These are phyloP conservation scores for Didymella exigua DNA, from an alignment of 2,329 filamentous ascomycete genomes.

Conservation along the genomic window DNA sequence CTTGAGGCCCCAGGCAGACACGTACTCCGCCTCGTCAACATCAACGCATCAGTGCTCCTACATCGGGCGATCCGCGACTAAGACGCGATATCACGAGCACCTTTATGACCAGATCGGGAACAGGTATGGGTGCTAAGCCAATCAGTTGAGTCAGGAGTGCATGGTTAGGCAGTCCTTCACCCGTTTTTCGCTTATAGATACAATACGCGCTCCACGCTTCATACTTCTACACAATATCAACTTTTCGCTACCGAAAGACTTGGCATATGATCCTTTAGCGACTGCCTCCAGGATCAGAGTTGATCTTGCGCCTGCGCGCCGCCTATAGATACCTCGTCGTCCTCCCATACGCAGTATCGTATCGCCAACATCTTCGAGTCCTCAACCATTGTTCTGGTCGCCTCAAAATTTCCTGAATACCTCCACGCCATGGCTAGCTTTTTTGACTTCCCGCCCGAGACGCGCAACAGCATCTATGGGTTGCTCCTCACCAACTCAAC, in stretches of 20 bases:
- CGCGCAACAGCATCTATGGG: constrained; percentile 28
- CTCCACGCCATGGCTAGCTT: constrained; percentile 17
- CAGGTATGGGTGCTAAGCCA: neutral
- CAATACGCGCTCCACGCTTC: neutral
- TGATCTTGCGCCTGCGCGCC: neutral
- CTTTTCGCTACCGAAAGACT: neutral
- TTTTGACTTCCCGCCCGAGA: constrained; percentile 22
- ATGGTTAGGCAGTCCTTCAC: neutral
- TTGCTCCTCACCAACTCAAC: constrained; percentile 8
- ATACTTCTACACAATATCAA: neutral
- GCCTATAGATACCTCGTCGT: neutral
- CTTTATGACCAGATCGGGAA: neutral
- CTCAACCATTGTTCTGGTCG: neutral
- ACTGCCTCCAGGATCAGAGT: no score
- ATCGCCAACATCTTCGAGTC: neutral
- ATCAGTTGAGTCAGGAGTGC: constrained; percentile 3
- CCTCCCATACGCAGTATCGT: neutral
- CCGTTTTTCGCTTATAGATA: neutral
- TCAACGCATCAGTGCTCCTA: neutral
- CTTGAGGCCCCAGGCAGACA: constrained; percentile 13
- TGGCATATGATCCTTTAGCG: neutral
- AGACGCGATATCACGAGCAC: constrained; percentile 4
- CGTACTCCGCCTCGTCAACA: constrained; percentile 9
- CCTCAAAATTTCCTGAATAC: neutral
- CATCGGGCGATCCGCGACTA: neutral